Evolutionary conservation across 1,284 basidiomycete species (phyloP).

Genomic region (Trichosporon faecale): DNA sequence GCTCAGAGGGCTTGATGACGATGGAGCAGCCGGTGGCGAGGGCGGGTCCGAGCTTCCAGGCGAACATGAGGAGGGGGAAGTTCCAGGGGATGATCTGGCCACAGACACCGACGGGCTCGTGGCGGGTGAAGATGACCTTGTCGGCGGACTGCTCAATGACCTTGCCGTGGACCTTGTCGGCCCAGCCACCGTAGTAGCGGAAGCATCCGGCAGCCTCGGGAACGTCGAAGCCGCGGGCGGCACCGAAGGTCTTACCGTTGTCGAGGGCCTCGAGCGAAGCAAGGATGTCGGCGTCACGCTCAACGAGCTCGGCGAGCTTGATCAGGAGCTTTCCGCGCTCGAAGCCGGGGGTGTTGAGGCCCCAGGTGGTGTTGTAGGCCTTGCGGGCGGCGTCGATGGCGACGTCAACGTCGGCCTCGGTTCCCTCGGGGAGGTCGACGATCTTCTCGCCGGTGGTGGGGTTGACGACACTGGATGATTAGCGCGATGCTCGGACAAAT

Average conservation of each 20-base stretch:
- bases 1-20: slow-evolving; percentile 84
- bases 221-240: slow-evolving; percentile 71
- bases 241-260: slow-evolving; percentile 67
- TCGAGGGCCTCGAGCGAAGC: slow-evolving; percentile 77
- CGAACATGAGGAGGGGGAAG: slow-evolving; percentile 65
- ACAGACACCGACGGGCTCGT: slow-evolving; percentile 88
- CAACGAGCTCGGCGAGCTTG: slow-evolving; percentile 73
- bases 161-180: slow-evolving; percentile 81
- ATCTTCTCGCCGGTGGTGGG: slow-evolving; percentile 72
- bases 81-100: slow-evolving; percentile 76
- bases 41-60: slow-evolving; percentile 81
- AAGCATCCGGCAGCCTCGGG: slow-evolving; percentile 60
- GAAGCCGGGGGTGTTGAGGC: slow-evolving; percentile 57
- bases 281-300: slow-evolving; percentile 67
- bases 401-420: slow-evolving; percentile 64
- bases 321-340: slow-evolving; percentile 61
- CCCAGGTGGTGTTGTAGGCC: slow-evolving; percentile 73
- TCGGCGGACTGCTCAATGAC: slow-evolving; percentile 61
- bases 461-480: slow-evolving; percentile 64
- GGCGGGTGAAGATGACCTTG: slow-evolving; percentile 65
- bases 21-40: slow-evolving; percentile 79
- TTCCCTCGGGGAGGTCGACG: slow-evolving; percentile 66
- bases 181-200: slow-evolving; percentile 60
- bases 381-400: slow-evolving; percentile 74
- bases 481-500: neutral